Evolutionary conservation across 2,329 filamentous ascomycete species (phyloP).

Genomic region (Stachybotrys chlorohalonatus): DNA sequence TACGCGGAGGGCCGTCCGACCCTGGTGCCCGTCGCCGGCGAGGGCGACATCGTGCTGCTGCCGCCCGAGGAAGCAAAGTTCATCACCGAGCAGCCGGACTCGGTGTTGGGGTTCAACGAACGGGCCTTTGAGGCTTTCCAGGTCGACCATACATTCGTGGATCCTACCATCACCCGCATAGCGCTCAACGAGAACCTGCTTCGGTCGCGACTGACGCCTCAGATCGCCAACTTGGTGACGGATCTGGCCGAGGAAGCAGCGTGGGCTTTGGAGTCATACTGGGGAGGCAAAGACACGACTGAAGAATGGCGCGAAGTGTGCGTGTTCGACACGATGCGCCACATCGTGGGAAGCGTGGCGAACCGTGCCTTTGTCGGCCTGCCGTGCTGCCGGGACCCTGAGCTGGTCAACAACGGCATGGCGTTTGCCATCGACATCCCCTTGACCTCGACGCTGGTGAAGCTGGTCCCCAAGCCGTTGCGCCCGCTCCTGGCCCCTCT

Average conservation of each 20-base stretch:
- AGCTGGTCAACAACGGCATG: slow-evolving; percentile 1
- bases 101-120: not conserved
- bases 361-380: slow-evolving; percentile 3
- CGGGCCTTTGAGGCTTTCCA: not conserved
- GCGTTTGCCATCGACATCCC: not conserved
- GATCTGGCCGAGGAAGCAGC: not conserved
- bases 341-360: slow-evolving; percentile 2
- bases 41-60: not conserved
- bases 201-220: not conserved
- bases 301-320: not conserved
- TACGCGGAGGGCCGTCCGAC: not conserved
- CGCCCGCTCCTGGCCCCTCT: not conserved
- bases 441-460: not conserved
- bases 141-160: not conserved
- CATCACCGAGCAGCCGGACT: slow-evolving; percentile 2
- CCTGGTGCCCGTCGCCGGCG: not conserved
- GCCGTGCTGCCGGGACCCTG: slow-evolving; percentile 1
- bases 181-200: not conserved
- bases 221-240: not conserved
- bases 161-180: not conserved
- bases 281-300: not conserved
- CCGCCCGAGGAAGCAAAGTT: not conserved
- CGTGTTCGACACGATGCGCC: slow-evolving; percentile 4
- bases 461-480: not conserved
- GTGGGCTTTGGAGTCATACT: not conserved